Evolutionary conservation across 1,284 basidiomycete species (phyloP).

Genomic region (Cerioporus squamosus): DNA sequence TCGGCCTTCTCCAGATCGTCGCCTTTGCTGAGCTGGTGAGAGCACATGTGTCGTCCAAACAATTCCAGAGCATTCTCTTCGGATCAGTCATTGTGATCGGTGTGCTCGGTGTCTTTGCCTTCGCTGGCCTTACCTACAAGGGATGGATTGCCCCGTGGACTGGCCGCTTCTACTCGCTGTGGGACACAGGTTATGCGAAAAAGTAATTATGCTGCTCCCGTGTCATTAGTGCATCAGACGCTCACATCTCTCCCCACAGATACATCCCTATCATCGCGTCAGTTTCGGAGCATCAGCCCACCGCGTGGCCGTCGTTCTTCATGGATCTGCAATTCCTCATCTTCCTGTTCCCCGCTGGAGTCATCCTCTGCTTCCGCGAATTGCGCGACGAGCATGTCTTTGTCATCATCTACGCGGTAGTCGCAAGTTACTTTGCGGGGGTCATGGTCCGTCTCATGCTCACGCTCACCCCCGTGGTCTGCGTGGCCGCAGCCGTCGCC

Average conservation of each 20-base stretch:
- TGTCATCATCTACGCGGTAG: conserved; percentile 96
- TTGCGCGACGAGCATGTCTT: conserved; percentile 98
- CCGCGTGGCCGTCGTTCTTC: conserved; percentile 99
- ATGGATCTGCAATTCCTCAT: conserved; percentile 99
- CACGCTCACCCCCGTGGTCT: conserved; percentile 90
- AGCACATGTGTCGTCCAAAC: conserved; percentile 89
- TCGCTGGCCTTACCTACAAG: conserved; percentile 86
- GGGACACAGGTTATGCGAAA: conserved; percentile 99
- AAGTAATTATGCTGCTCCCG: conserved; percentile 53
- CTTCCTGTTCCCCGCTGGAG: conserved; percentile 97
- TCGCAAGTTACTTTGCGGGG: conserved; percentile 98
- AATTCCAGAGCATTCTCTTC: conserved; percentile 87
- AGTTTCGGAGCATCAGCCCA: conserved; percentile 99
- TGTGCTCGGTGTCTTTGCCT: conserved; percentile 72
- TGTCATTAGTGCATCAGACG: conserved; percentile 8
- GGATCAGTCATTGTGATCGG: conserved; percentile 73
- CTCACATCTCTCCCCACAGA: conserved; percentile 42
- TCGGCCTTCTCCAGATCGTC: conserved; percentile 95
- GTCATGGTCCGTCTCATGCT: conserved; percentile 99
- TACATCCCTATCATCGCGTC: conserved; percentile 99
- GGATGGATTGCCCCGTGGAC: conserved; percentile 99
- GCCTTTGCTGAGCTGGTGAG: conserved; percentile 93
- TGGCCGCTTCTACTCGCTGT: conserved; percentile 98
- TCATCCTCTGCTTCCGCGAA: conserved; percentile 92
- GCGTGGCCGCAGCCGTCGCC: conserved; percentile 90